phyloP scores from a whole-genome alignment of 805 yeast species.

The Priceomyces castillae region DNA sequence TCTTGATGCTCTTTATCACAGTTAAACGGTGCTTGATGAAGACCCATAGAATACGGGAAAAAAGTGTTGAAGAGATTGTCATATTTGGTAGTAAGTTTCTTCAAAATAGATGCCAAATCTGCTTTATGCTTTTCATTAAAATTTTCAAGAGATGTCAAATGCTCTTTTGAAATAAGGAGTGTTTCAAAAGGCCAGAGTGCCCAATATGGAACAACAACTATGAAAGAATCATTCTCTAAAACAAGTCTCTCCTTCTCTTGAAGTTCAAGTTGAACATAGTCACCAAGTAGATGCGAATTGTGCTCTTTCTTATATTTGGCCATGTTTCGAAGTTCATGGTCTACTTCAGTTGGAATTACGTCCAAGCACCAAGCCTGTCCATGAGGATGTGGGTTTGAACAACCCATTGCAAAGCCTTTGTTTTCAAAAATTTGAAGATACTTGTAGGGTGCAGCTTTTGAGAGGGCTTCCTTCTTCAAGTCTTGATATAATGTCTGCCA shows the following conservation, averaged over 20 bases:
- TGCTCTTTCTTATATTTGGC: conserved; percentile 40
- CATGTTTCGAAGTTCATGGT: conserved; percentile 53
- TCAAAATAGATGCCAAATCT: conserved; percentile 57
- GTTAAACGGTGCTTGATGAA: conserved; percentile 69
- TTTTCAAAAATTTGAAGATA: conserved; percentile 75
- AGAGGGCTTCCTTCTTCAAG: conserved; percentile 35
- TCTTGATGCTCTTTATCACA: conserved; percentile 41
- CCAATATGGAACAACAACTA: conserved; percentile 77
- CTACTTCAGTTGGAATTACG: conserved; percentile 63
- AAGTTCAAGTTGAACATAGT: conserved; percentile 58
- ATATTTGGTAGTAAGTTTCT: conserved; percentile 57
- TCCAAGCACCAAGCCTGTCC: conserved; percentile 80
- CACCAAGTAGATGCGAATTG: conserved; percentile 54
- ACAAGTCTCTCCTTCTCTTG: conserved; percentile 52
- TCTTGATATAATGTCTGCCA: conserved; percentile 56
- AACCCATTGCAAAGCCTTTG: conserved; percentile 79
- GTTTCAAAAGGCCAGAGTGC: conserved; percentile 83
- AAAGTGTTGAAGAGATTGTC: conserved; percentile 68
- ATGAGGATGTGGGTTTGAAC: conserved; percentile 80
- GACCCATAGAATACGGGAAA: conserved; percentile 80
- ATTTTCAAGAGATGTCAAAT: conserved; percentile 48
- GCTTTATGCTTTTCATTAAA: conserved; percentile 44
- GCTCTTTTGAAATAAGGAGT: conserved; percentile 55
- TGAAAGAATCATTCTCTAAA: conserved; percentile 56
- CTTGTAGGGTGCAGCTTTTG: conserved; percentile 45